These are phyloP conservation scores for Trichoderma atroviride DNA, from an alignment of 2,329 filamentous ascomycete species.

Conservation along the genomic window DNA sequence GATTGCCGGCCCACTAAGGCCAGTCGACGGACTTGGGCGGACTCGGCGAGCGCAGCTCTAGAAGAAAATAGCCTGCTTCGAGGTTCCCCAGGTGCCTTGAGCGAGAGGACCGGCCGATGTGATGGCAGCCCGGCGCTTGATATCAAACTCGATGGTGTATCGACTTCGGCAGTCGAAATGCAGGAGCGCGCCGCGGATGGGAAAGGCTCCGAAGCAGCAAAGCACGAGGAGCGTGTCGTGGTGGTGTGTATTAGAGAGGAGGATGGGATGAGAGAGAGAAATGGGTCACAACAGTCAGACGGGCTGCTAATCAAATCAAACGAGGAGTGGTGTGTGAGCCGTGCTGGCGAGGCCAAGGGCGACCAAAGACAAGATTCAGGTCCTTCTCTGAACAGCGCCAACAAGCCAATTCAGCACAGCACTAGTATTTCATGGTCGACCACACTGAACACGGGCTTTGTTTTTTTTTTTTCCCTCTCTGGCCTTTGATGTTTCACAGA, in stretches of 20 bases:
- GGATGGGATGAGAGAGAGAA: background rate
- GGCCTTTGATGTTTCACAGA: slow-evolving; percentile 36
- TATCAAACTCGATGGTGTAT: background rate
- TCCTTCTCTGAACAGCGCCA: slow-evolving; percentile 39
- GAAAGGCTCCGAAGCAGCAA: slow-evolving; percentile 3
- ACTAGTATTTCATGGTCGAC: slow-evolving; percentile 47
- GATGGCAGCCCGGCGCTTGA: background rate
- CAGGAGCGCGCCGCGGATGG: slow-evolving; percentile 10
- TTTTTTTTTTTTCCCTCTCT: slow-evolving; percentile 33
- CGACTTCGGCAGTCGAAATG: background rate
- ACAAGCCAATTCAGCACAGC: slow-evolving; percentile 39
- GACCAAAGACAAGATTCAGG: slow-evolving; percentile 23
- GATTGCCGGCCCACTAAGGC: slow-evolving; percentile 20
- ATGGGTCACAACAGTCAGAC: slow-evolving; percentile 3
- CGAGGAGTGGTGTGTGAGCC: background rate
- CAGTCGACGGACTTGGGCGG: slow-evolving; percentile 10
- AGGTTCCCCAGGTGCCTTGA: background rate
- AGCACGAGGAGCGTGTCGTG: slow-evolving; percentile 7
- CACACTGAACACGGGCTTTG: slow-evolving; percentile 32
- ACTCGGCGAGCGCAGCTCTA: background rate
- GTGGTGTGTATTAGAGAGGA: slow-evolving; percentile 14
- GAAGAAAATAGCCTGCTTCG: background rate
- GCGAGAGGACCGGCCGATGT: background rate
- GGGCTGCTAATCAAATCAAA: slow-evolving; percentile 24
- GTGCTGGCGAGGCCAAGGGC: slow-evolving; percentile 12